phyloP scores from a whole-genome alignment of 2,329 filamentous ascomycete species.

The Aspergillus costaricaensis region DNA sequence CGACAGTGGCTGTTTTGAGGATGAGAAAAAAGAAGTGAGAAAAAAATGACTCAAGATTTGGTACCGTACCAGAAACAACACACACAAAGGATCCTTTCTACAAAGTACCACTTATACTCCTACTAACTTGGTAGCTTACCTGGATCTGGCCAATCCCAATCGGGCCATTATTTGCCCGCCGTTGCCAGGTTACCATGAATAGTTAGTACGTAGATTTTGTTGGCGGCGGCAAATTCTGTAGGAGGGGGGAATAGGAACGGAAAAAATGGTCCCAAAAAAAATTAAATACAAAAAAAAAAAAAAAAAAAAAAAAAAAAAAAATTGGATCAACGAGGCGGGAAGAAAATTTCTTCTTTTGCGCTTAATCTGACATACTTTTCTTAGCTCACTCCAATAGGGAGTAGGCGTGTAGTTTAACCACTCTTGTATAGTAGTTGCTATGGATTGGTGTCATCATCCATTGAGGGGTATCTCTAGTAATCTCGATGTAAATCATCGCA shows the following conservation, averaged over 20 bases:
- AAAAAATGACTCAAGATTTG: conserved; percentile 6
- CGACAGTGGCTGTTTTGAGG: not conserved
- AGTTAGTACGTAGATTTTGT: not conserved
- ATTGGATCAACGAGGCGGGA: not conserved
- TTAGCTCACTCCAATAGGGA: not conserved
- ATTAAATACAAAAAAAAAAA: not conserved
- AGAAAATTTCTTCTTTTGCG: conserved; percentile 8
- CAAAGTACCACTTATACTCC: too few species aligned
- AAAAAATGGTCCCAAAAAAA: not conserved
- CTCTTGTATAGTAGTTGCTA: not conserved
- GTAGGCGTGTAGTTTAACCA: conserved; percentile 3
- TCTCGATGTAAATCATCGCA: conserved; percentile 3
- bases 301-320: not conserved
- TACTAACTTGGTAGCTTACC: conserved; percentile 11
- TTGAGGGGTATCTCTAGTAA: conserved; percentile 10
- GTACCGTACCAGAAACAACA: conserved; percentile 3
- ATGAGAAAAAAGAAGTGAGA: not conserved
- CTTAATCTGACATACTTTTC: conserved; percentile 16
- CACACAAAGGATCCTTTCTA: conserved; percentile 2
- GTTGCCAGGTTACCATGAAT: conserved; percentile 9
- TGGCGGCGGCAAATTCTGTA: not conserved
- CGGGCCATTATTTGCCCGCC: conserved; percentile 14
- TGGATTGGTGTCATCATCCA: conserved; percentile 2
- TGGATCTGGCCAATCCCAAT: conserved; percentile 17
- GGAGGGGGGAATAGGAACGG: not conserved